Evolutionary conservation across 345 rosid genomes (phyloP).

Genomic region (Eucalyptus marginata): DNA sequence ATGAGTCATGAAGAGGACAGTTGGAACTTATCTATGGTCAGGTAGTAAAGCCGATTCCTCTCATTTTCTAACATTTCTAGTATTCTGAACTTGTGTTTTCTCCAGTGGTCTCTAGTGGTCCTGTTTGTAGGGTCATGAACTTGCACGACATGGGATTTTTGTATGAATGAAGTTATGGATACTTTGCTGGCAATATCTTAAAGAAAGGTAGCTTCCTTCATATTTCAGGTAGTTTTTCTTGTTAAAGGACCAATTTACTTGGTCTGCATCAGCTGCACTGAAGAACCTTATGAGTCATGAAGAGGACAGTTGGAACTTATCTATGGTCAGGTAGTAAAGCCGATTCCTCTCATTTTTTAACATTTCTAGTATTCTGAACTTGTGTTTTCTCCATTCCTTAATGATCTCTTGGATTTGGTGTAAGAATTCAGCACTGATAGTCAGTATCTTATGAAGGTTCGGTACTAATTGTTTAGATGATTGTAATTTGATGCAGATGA

Average conservation of each 20-base stretch:
- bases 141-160: no score
- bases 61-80: no score
- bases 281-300: slow-evolving; percentile 81
- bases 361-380: neutral
- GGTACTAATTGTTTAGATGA: neutral
- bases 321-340: no score
- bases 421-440: neutral
- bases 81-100: no score
- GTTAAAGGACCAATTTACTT: slow-evolving; percentile 96
- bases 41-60: no score
- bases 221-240: slow-evolving; percentile 75
- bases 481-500: slow-evolving; percentile 60
- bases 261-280: slow-evolving; percentile 96
- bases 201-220: neutral
- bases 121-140: no score
- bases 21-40: no score
- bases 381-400: neutral
- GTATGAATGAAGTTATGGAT: no score
- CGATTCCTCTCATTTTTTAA: no score
- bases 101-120: no score
- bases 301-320: slow-evolving; percentile 55
- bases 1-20: no score
- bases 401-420: neutral
- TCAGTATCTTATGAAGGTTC: neutral
- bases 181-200: no score